Evolutionary conservation across 345 rosid genomes (phyloP), one percentile per base, ranked within the genome.

Genomic region (Gossypium longicalyx): DNA sequence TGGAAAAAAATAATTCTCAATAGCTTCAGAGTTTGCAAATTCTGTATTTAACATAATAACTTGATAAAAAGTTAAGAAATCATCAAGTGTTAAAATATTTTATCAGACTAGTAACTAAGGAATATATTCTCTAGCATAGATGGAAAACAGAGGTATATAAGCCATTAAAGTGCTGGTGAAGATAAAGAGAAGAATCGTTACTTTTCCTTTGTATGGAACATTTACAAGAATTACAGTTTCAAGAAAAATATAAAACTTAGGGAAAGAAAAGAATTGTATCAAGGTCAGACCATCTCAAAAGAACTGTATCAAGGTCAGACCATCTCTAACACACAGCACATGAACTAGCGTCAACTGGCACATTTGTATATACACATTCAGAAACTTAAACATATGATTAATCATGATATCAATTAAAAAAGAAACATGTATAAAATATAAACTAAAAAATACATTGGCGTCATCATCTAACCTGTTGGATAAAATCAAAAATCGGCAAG

Each of bases 401-500:
- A 15, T n/a, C 38, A 15, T 43, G 41, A 13, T 41, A 72, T 15
- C 13, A 52, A 70, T 70, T 27, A n/a, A 66, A n/a, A 51, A 70
- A 48, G 34, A 49, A 47, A 15, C 20, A 52, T 16, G 17, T 17
- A 52, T 48, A 49, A 12, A 29, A 9, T 2, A 29, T 4, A 27
- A 48, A 13, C 1, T 8, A 59, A 58, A 59, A 13, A 59, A 19
- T 25, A 15, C 44, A 47, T 6, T 1, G 20, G 34, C 4, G 9
- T 43, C 52, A 47, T 61, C 56, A 61, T 25, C 77, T 78, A 86
- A 89, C 99, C 94, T 88, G 85, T 75, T 86, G 96, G 78, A 95
- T 93, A 72, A 90, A 94, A 78, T 90, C 91, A 80, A 95, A 95
- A 74, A 95, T 87, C 74, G 98, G 99, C 84, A 89, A 9, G 84